Percentiles rank a stretch among this genome's conserved stretches.
These are phyloP conservation scores for Shiraia bambusicola DNA, from an alignment of 2,329 filamentous ascomycete genomes.

Conservation along the genomic window DNA sequence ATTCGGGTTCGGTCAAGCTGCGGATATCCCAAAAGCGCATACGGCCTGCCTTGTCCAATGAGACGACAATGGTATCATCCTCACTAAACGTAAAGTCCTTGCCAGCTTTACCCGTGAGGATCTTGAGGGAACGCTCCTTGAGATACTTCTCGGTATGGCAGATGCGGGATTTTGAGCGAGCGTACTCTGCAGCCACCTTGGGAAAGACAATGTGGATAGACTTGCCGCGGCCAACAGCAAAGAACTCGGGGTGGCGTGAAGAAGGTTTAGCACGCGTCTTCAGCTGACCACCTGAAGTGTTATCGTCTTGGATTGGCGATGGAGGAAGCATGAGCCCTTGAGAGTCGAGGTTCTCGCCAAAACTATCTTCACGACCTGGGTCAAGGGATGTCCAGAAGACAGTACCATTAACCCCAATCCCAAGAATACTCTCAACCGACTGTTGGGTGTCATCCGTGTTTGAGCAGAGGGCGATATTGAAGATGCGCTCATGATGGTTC, in stretches of 20 bases:
- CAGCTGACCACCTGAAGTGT: constrained; percentile 85
- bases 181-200: constrained; percentile 55
- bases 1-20: constrained; percentile 61
- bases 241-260: constrained; percentile 85
- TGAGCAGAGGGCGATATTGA: constrained; percentile 84
- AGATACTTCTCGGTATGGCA: constrained; percentile 88
- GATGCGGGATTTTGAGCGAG: constrained; percentile 54
- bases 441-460: constrained; percentile 53
- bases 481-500: constrained; percentile 87
- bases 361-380: constrained; percentile 53
- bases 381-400: constrained; percentile 88
- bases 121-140: constrained; percentile 83
- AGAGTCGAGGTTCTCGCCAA: constrained; percentile 77
- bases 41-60: constrained; percentile 92
- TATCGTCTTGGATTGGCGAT: constrained; percentile 80
- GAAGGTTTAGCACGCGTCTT: constrained; percentile 95
- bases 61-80: constrained; percentile 91
- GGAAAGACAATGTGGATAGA: constrained; percentile 86
- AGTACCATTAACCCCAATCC: constrained; percentile 89
- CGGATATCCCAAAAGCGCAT: constrained; percentile 99
- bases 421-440: constrained; percentile 72
- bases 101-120: constrained; percentile 94
- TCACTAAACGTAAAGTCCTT: constrained; percentile 98
- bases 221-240: constrained; percentile 93
- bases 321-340: constrained; percentile 89